phyloP scores from a whole-genome alignment of 306 rosid genomes.

The Corylus americana region DNA sequence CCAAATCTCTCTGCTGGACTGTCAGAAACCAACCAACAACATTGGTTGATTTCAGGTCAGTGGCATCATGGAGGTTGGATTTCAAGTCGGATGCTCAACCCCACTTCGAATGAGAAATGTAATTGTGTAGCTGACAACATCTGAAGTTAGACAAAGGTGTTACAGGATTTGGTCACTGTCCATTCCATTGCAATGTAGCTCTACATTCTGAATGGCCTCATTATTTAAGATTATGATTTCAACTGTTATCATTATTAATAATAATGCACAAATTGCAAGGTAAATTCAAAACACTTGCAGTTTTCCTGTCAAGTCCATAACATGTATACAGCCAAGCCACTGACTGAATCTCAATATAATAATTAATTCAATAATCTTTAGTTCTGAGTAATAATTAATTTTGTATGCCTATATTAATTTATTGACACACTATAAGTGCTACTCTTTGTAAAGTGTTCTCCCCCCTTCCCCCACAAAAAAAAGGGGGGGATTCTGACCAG shows the following conservation, averaged over 20 bases:
- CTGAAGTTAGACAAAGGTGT: neutral
- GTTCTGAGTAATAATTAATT: neutral
- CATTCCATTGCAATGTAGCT: neutral
- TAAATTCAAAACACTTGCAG: neutral
- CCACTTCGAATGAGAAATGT: neutral
- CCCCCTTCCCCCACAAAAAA: neutral
- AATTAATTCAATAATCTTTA: neutral
- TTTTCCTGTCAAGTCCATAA: neutral
- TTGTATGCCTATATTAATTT: neutral
- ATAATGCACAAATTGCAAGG: neutral
- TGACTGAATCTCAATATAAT: neutral
- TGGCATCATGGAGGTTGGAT: neutral
- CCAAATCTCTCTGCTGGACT: no score
- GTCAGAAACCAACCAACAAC: no score
- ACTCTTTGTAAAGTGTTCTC: neutral
- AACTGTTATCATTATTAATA: neutral
- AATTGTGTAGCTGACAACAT: neutral
- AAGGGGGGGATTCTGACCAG: neutral
- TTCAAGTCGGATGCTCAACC: neutral
- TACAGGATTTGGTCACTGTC: neutral
- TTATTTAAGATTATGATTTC: neutral
- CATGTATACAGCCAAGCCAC: slow-evolving; percentile 3
- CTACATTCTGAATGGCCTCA: neutral
- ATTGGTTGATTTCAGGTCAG: neutral
- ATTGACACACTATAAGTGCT: neutral